These are phyloP conservation scores for Globisporangium abappressorium DNA, from an alignment of 352 stramenopile species.

Conservation along the genomic window DNA sequence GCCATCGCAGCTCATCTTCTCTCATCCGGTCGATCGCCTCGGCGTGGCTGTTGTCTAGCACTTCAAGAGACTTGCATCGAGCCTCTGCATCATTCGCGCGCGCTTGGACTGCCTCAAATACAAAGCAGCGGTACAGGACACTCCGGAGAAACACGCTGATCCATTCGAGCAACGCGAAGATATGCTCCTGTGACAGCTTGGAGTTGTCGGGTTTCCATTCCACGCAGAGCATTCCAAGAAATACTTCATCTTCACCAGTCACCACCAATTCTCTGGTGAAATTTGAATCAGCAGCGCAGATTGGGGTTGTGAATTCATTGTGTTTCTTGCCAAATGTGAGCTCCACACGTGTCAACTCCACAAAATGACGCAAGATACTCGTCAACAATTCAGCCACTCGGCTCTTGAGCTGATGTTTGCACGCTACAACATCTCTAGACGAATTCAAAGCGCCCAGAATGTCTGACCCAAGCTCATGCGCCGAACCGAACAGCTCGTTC, in stretches of 20 bases:
- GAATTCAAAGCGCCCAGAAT: background rate
- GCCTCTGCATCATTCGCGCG: background rate
- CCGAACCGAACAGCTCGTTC: slow-evolving; percentile 1
- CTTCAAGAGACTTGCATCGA: background rate
- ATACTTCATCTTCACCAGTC: background rate
- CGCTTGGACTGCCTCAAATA: background rate
- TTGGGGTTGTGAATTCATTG: background rate
- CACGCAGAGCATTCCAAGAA: background rate
- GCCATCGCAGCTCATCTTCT: background rate
- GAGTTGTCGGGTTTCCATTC: slow-evolving; percentile 1
- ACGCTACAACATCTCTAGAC: background rate
- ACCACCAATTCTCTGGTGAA: slow-evolving; percentile 2
- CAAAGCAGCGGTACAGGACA: slow-evolving; percentile 2
- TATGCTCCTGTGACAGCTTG: background rate
- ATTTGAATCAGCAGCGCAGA: background rate
- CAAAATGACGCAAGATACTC: background rate
- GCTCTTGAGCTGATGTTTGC: background rate
- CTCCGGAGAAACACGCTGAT: background rate
- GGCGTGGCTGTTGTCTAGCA: background rate
- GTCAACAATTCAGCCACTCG: slow-evolving; percentile 1
- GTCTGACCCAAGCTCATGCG: background rate
- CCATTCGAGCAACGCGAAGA: slow-evolving; percentile 12
- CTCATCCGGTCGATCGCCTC: background rate
- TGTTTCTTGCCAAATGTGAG: background rate
- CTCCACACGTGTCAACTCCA: slow-evolving; percentile 2